Evolutionary conservation across 2,329 filamentous ascomycete genomes (phyloP), one percentile per base, ranked within the genome.

Genomic region (Paramyrothecium roridum): DNA sequence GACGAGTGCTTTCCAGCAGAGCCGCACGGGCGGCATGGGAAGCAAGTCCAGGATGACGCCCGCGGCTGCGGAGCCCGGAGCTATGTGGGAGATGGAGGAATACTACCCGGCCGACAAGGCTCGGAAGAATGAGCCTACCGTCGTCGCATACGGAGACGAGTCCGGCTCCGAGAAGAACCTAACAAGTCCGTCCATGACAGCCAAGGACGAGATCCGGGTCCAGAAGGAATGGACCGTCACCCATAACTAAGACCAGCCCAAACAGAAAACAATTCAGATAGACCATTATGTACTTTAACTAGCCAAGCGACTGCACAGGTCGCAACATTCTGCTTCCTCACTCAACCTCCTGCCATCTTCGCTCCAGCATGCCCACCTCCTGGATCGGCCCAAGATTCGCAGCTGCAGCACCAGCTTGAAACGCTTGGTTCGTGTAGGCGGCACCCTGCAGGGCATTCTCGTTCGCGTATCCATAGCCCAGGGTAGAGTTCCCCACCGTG

Each of bases 81-180:
- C 62, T 2, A 57, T 56, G 1, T 66, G 63, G 63, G 63, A 66
- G 57, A 64, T 66, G 61, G 59, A 65, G 1, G 56, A 64, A 8
- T 65, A 63, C 22, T 54, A 55, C 2, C 57, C 59, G 1, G 22
- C 54, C 1, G 54, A 57, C 2, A 64, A 62, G 46, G 46, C 50
- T 30, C 19, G 17, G 3, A 54, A 58, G 20, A 56, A 62, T 3
- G 56, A 59, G 21, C 55, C 57, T 11, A 51, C 23, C 2, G 56
- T 65, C 0, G 22, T 48, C 0, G 59, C 59, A 8, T 54, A 59
- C 10, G 53, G 50, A 1, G 62, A 66, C 40, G 62, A 65, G 50
- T 59, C 61, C 11, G 60, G 61, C 0, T 66, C 63, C 17, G 64
- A 66, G 37, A 65, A 65, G 54, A 59, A 65, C 40, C 34, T 66